Evolutionary conservation across 129 eudicot species (phyloP), one percentile per base, ranked within the genome.

Genomic region (Pittosporum tobira): DNA sequence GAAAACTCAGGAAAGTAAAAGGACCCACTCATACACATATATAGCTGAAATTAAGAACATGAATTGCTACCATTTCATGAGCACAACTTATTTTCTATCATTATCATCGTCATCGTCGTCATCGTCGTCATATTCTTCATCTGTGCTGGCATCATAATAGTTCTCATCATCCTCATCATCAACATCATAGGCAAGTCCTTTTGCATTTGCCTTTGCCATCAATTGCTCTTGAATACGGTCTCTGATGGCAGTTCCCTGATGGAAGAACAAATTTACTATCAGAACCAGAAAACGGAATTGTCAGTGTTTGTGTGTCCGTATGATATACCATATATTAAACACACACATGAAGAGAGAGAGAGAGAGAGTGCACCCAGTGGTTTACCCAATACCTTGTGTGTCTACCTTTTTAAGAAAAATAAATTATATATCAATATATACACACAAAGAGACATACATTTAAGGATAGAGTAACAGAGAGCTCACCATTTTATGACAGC

Each of bases 401-500:
- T n/a, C n/a, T n/a, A n/a, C n/a, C n/a, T n/a, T n/a, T n/a, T n/a
- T n/a, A n/a, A n/a, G n/a, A n/a, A n/a, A n/a, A n/a, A n/a, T n/a
- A n/a, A n/a, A n/a, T n/a, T n/a, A n/a, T n/a, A n/a, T n/a, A n/a
- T n/a, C n/a, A n/a, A n/a, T n/a, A n/a, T n/a, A n/a, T n/a, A n/a
- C n/a, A n/a, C n/a, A n/a, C n/a, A n/a, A n/a, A n/a, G n/a, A n/a
- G n/a, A n/a, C n/a, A n/a, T n/a, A n/a, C n/a, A n/a, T n/a, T n/a
- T n/a, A 60, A 40, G 50, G 61, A 51, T 30, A 30, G 31, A 42
- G 43, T n/a, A n/a, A n/a, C n/a, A 51, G 46, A 51, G 42, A 48
- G 52, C 74, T 66, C 64, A 91, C 98, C 98, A 91, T 86, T 76
- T 83, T 83, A 65, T 91, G 98, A 79, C 96, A 91, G 69, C 96